Evolutionary conservation across 2,329 filamentous ascomycete genomes (phyloP), one percentile per base, ranked within the genome.

Genomic region (Scleromitrula shiraiana): DNA sequence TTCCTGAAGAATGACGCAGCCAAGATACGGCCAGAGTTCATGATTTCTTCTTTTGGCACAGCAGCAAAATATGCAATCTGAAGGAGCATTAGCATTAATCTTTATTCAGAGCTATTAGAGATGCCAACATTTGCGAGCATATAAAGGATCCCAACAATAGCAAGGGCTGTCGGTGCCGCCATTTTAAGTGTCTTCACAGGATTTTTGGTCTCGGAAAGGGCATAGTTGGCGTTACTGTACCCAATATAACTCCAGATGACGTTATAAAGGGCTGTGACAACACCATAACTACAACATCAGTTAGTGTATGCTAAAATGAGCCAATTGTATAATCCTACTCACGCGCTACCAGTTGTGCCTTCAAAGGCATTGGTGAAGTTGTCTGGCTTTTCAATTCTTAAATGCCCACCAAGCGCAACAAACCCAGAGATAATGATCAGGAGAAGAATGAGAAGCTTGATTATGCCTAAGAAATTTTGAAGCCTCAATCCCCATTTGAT

Each of bases 211-310:
- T 86, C 82, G 59, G 73, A 76, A 26, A 81, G 68, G 38, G 73
- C 78, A 58, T 84, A 82, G 66, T 83, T 83, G 61, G 79, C 80
- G 62, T 83, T 84, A 67, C 72, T 77, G 69, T 82, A 83, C 20
- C 82, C 82, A 54, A 82, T 75, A 58, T 80, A 86, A 51, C 75
- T 80, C 75, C 81, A 85, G 58, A 85, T 81, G 53, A 85, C 80
- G 56, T 84, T 85, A 70, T 83, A 85, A 0, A 86, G 67, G 0
- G 82, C 80, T 1, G 78, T 84, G n/a, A 83, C 80, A 27, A 83
- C 72, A 40, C 78, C 79, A 54, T 85, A 61, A 23, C 55, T 58
- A 36, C 14, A 20, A 22, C n/a, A 20, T 41, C 12, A 39, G 38
- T 42, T 14, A 7, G 3, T 12, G 4, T 30, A 14, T 2, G n/a